Conservation (phyloP, 805 yeast species). For the Zygosaccharomyces rouxii region DNA sequence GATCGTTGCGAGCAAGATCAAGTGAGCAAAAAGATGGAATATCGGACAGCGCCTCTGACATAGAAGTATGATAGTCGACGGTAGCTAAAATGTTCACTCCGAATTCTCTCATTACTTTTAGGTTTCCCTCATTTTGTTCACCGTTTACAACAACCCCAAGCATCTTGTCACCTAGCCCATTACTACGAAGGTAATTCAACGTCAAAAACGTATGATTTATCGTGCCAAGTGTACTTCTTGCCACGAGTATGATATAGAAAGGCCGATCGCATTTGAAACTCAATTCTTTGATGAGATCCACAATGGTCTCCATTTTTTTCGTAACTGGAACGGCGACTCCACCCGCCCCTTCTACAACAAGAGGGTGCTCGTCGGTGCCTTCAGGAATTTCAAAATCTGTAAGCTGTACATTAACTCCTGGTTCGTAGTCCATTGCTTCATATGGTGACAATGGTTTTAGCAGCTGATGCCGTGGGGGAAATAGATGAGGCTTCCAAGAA, state of each 20-base stretch:
- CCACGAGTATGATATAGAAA: slow-evolving; percentile 27
- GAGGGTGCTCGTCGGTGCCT: slow-evolving; percentile 10
- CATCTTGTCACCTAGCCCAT: slow-evolving; percentile 17
- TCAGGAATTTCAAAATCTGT: slow-evolving; percentile 21
- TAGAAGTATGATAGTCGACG: slow-evolving; percentile 33
- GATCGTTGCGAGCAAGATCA: neutral
- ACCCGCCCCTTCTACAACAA: slow-evolving; percentile 34
- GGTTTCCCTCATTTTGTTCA: slow-evolving; percentile 21
- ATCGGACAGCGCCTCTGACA: slow-evolving; percentile 7
- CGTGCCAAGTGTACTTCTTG: slow-evolving; percentile 32
- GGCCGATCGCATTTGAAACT: slow-evolving; percentile 11
- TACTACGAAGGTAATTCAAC: slow-evolving; percentile 21
- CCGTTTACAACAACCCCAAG: slow-evolving; percentile 30
- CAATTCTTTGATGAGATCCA: slow-evolving; percentile 24
- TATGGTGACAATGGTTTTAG: slow-evolving; percentile 30
- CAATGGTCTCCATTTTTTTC: slow-evolving; percentile 21
- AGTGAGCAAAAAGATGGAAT: slow-evolving; percentile 7
- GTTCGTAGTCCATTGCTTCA: slow-evolving; percentile 27
- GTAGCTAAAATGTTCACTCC: slow-evolving; percentile 28
- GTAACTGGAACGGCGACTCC: slow-evolving; percentile 32
- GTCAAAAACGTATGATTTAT: slow-evolving; percentile 32
- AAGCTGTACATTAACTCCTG: slow-evolving; percentile 14
- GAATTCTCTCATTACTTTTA: slow-evolving; percentile 16
- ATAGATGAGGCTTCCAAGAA: slow-evolving; percentile 12
- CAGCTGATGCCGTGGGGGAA: slow-evolving; percentile 19